Conservation (phyloP, 371 early-diverging fungal genomes). For the Rhizopus stolonifer region DNA sequence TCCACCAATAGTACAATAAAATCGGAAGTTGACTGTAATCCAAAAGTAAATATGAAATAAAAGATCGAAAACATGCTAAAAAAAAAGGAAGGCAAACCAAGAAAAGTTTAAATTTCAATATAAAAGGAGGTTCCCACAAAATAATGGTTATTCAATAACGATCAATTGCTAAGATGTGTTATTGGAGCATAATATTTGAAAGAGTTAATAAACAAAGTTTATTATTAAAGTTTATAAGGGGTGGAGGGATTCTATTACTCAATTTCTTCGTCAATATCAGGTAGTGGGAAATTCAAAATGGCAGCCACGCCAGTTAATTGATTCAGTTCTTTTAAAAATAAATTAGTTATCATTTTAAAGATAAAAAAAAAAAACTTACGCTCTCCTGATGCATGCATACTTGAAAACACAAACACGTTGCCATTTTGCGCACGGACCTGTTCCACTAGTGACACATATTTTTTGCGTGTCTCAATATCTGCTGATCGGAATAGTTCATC, state of each 20-base stretch:
- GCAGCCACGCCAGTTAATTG: conserved; percentile 95
- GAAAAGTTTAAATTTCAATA: no score
- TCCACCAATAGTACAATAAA: no score
- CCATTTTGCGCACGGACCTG: conserved; percentile 76
- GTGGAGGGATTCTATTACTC: conserved; percentile 28
- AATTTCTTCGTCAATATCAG: conserved; percentile 65
- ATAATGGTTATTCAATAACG: no score
- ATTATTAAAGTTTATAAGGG: no score
- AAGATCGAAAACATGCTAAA: no score
- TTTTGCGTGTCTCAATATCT: conserved; percentile 78
- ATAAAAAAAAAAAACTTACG: conserved; percentile 53
- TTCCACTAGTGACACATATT: conserved; percentile 87
- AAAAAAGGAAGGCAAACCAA: no score
- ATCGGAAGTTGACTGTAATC: no score
- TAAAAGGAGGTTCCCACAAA: no score
- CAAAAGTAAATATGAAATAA: no score
- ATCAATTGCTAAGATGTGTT: no score
- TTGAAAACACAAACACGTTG: conserved; percentile 86
- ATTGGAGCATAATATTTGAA: no score
- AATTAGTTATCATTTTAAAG: background rate
- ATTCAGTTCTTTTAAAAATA: conserved; percentile 61
- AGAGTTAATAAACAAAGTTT: no score
- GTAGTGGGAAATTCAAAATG: conserved; percentile 81
- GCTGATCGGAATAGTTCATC: conserved; percentile 90
- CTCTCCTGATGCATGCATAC: conserved; percentile 92